Evolutionary conservation across 1,284 basidiomycete genomes (phyloP).

Genomic region (Moesziomyces globuligerus): DNA sequence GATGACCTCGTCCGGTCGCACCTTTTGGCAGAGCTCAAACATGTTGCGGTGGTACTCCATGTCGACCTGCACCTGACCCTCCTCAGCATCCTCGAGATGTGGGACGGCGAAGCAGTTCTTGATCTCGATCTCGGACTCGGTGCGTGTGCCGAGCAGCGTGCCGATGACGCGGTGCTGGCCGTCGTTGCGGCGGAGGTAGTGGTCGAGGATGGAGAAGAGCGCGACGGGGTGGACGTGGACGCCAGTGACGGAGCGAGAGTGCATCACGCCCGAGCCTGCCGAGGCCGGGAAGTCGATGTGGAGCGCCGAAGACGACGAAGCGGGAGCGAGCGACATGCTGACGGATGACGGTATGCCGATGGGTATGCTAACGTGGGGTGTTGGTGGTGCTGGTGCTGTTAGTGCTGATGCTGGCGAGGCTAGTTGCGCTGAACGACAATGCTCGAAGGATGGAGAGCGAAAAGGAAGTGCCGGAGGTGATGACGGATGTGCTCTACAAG

Average conservation of each 20-base stretch:
- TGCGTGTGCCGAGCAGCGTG: conserved; percentile 88
- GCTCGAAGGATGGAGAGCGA: no score
- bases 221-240: conserved; percentile 69
- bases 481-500: no score
- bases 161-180: conserved; percentile 82
- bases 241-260: conserved; percentile 62
- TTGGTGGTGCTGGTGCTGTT: conserved; percentile 1
- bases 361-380: neutral
- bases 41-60: conserved; percentile 95
- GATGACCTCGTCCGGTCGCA: conserved; percentile 84
- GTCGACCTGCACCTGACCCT: conserved; percentile 78
- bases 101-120: conserved; percentile 65
- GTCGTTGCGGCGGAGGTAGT: conserved; percentile 89
- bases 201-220: conserved; percentile 94
- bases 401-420: no score
- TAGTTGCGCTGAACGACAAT: no score
- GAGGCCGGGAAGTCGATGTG: conserved; percentile 65
- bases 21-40: conserved; percentile 87
- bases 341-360: neutral
- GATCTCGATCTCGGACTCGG: conserved; percentile 70
- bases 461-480: no score
- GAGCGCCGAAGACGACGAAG: conserved; percentile 59
- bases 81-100: conserved; percentile 77
- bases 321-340: conserved; percentile 45
- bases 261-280: conserved; percentile 58